Evolutionary conservation across 129 eudicot genomes (phyloP).

Genomic region (Flaveria ramosissima): DNA sequence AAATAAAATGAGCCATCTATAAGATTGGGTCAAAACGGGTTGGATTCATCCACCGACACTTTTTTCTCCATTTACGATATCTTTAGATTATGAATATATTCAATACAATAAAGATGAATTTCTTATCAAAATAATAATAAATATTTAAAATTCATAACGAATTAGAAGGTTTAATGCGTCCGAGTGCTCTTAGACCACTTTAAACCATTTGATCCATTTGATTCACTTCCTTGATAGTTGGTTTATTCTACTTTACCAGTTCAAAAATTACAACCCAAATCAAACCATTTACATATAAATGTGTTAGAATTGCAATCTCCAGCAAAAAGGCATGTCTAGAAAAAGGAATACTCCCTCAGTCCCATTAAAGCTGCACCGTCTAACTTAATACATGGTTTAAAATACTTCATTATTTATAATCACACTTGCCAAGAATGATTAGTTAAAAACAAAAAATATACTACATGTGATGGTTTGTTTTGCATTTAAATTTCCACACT

Average conservation of each 20-base stretch:
- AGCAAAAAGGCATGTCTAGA: background rate
- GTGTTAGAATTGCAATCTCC: background rate
- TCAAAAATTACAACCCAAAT: background rate
- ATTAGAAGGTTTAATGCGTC: background rate
- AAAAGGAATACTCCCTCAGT: background rate
- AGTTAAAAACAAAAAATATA: background rate
- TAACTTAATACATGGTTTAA: background rate
- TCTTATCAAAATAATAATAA: background rate
- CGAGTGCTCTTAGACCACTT: background rate
- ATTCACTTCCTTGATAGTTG: background rate
- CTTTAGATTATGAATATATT: background rate
- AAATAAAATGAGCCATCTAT: background rate
- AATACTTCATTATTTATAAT: background rate
- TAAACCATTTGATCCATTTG: background rate
- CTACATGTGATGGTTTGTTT: slow-evolving; percentile 2
- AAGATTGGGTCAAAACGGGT: background rate
- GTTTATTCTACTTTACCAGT: background rate
- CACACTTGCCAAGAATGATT: background rate
- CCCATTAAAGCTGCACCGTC: background rate
- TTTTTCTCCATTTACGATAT: background rate
- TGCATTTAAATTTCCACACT: background rate
- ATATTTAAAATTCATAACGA: background rate
- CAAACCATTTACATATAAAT: background rate
- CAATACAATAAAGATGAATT: background rate
- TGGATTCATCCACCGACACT: background rate